These are phyloP conservation scores for Fragosphaeria purpurea DNA, from an alignment of 2,329 filamentous ascomycete genomes.

Conservation along the genomic window DNA sequence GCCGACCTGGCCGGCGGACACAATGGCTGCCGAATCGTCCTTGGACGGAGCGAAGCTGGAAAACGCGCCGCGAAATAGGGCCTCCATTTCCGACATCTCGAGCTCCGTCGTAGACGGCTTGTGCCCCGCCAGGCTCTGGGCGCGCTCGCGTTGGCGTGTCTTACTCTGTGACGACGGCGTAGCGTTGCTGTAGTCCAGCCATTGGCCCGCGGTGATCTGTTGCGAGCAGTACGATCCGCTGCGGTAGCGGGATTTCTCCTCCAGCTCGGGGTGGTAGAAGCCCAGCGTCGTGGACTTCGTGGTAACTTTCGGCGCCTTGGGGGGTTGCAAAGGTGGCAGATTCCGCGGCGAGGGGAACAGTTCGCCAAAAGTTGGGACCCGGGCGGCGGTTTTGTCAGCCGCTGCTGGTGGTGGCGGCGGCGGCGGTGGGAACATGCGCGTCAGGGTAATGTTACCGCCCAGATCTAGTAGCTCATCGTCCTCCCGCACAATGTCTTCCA, in stretches of 20 bases:
- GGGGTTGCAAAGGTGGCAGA: constrained; percentile 56
- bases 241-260: constrained; percentile 44
- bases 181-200: constrained; percentile 60
- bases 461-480: constrained; percentile 8
- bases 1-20: constrained; percentile 57
- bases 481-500: constrained; percentile 44
- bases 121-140: constrained; percentile 54
- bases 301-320: constrained; percentile 60
- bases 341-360: constrained; percentile 59
- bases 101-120: constrained; percentile 46
- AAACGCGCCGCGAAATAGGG: constrained; percentile 66
- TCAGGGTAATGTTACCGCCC: constrained; percentile 46
- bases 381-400: constrained; percentile 35
- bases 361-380: constrained; percentile 58
- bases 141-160: constrained; percentile 60
- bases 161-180: constrained; percentile 43
- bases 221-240: constrained; percentile 56
- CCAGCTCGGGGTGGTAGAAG: constrained; percentile 27
- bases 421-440: constrained; percentile 47
- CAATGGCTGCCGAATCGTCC: constrained; percentile 61
- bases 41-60: constrained; percentile 69
- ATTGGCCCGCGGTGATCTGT: constrained; percentile 55
- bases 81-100: constrained; percentile 59
- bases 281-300: constrained; percentile 44
- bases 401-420: constrained; percentile 13